Evolutionary conservation across 345 rosid species (phyloP), one percentile per base, ranked within the genome.

Genomic region (Angophora floribunda): DNA sequence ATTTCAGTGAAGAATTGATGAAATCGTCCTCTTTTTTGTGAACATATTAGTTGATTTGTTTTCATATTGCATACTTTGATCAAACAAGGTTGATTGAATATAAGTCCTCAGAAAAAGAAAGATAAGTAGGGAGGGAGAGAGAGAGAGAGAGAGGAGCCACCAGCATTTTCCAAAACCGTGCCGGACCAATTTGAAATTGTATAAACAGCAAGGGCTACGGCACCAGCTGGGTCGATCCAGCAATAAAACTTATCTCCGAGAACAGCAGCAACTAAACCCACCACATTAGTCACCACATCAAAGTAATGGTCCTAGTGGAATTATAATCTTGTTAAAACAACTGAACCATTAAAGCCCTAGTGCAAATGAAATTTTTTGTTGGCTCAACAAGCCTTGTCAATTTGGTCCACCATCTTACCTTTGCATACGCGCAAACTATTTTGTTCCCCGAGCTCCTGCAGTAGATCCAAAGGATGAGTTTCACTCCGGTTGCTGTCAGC

Each of bases 221-320:
- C 92, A 6, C 92, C 92, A 45, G 59, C 63, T 17, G 92, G 93
- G 51, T 89, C 91, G 28, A 91, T 89, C 91, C 93, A 90, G 91
- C 91, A 90, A 80, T 89, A 87, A 45, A 80, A 91, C 52, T 59
- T 26, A 85, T 87, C 85, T 5, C 86, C 93, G 16, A 91, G 91
- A 70, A 86, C 85, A 44, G 91, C 90, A 19, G 91, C 90, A 22
- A 86, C 84, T 59, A 90, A 79, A 28, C 93, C 93, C 5, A 90
- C 89, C 28, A 85, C 70, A 30, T 91, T 90, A 0, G 91, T 91
- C 51, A 89, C 88, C 59, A 88, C 92, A 86, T 89, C 93, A 61
- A 91, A 89, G 59, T 88, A 87, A 85, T 88, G 92, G 85, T 89
- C 91, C 89, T 91, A 87, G 47, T 86, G 63, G 47, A 52, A 75